Percentiles rank a stretch among this genome's conserved stretches.
Evolutionary conservation across 352 stramenopile genomes (phyloP).

Genomic region (Phytophthora cryptogea): DNA sequence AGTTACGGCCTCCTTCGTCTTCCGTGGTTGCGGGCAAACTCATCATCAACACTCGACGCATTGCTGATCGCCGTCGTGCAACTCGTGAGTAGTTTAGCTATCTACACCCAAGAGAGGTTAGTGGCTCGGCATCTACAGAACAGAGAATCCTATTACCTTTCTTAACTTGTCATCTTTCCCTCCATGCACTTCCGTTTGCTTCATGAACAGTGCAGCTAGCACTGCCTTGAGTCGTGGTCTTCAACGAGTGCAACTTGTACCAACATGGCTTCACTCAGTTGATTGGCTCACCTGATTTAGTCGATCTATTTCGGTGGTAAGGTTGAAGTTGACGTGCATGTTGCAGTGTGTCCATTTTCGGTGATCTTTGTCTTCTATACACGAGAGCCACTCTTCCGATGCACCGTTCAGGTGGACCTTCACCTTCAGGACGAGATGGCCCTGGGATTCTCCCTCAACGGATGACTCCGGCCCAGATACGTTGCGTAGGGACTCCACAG

Average conservation of each 20-base stretch:
- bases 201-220: no score
- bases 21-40: constrained; percentile 4
- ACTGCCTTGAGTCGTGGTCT: background rate
- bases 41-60: constrained; percentile 1
- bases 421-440: constrained; percentile 6
- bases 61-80: constrained; percentile 43
- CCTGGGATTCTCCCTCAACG: constrained; percentile 16
- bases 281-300: constrained; percentile 1
- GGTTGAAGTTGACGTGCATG: constrained; percentile 24
- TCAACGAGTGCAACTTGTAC: background rate
- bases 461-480: constrained; percentile 22
- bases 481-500: constrained; percentile 12
- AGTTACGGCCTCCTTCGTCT: constrained; percentile 35
- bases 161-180: constrained; percentile 37
- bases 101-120: constrained; percentile 55
- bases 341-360: background rate
- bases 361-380: background rate
- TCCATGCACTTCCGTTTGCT: constrained; percentile 11
- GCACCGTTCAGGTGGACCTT: background rate
- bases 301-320: constrained; percentile 36
- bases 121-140: constrained; percentile 61
- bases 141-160: constrained; percentile 67
- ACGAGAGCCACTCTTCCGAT: background rate
- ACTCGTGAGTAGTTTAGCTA: constrained; percentile 66
- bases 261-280: background rate